Evolutionary conservation across 768 basidiomycete species (phyloP).

Genomic region (Xerocomellus amylosporus): DNA sequence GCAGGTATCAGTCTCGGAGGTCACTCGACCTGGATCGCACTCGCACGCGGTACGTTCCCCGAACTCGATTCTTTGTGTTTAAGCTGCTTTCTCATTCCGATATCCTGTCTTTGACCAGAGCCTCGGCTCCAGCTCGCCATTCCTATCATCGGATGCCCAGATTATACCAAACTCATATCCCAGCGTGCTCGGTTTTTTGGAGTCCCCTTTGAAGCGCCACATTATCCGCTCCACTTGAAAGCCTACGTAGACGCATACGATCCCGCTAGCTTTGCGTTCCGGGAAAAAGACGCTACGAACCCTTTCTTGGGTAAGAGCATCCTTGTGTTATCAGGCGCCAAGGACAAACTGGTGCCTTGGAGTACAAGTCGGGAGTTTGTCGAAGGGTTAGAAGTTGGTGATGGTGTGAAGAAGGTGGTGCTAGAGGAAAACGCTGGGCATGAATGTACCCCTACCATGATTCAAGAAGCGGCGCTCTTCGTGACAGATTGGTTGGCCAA

Average conservation of each 20-base stretch:
- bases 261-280: conserved; percentile 44
- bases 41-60: conserved; percentile 41
- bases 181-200: conserved; percentile 49
- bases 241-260: conserved; percentile 46
- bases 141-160: conserved; percentile 69
- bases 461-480: conserved; percentile 39
- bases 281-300: conserved; percentile 39
- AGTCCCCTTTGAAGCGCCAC: conserved; percentile 46
- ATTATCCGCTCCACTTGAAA: conserved; percentile 55
- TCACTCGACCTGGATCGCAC: conserved; percentile 75
- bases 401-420: conserved; percentile 55
- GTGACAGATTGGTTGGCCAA: conserved; percentile 25
- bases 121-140: conserved; percentile 44
- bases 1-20: conserved; percentile 82
- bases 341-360: conserved; percentile 69
- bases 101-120: conserved; percentile 31
- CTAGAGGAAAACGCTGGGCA: conserved; percentile 61
- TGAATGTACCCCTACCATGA: conserved; percentile 59
- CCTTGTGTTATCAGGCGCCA: conserved; percentile 64
- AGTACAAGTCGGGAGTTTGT: conserved; percentile 55
- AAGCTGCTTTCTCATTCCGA: neutral
- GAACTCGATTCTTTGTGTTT: neutral
- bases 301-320: conserved; percentile 72
- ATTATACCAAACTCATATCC: conserved; percentile 56
- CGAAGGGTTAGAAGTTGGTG: conserved; percentile 50